These are phyloP conservation scores for Biscogniauxia sp. DNA, from an alignment of 2,329 filamentous ascomycete species.

Conservation along the genomic window DNA sequence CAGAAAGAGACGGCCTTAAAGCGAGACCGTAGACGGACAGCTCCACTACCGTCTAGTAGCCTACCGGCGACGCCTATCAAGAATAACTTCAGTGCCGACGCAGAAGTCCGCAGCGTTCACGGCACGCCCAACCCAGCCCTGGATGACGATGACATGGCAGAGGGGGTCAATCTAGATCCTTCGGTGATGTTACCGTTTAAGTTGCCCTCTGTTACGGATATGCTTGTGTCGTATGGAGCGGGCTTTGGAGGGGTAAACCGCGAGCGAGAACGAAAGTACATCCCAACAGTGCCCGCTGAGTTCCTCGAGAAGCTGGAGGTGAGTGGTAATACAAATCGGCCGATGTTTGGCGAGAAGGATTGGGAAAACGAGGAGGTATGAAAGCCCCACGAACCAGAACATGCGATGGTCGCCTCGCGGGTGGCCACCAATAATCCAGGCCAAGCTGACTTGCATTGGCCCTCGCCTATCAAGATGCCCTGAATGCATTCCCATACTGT, in stretches of 20 bases:
- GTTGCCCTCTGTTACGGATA: conserved; percentile 94
- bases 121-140: conserved; percentile 41
- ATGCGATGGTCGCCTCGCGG: conserved; percentile 13
- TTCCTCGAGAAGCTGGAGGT: conserved; percentile 84
- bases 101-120: conserved; percentile 41
- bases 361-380: conserved; percentile 64
- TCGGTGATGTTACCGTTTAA: conserved; percentile 91
- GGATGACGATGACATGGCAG: conserved; percentile 67
- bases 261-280: conserved; percentile 91
- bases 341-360: conserved; percentile 62
- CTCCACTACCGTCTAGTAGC: conserved; percentile 38
- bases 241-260: conserved; percentile 91
- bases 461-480: conserved; percentile 19
- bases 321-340: conserved; percentile 47
- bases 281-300: conserved; percentile 90
- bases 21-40: conserved; percentile 51
- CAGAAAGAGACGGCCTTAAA: conserved; percentile 70
- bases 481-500: conserved; percentile 12
- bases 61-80: conserved; percentile 36
- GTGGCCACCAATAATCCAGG: conserved; percentile 9
- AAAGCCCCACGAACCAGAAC: conserved; percentile 12
- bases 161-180: conserved; percentile 80
- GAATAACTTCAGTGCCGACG: conserved; percentile 40
- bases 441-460: conserved; percentile 19
- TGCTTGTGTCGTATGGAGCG: conserved; percentile 92